Conservation (phyloP, 2,329 filamentous ascomycete genomes). For the Penicillium sp. region DNA sequence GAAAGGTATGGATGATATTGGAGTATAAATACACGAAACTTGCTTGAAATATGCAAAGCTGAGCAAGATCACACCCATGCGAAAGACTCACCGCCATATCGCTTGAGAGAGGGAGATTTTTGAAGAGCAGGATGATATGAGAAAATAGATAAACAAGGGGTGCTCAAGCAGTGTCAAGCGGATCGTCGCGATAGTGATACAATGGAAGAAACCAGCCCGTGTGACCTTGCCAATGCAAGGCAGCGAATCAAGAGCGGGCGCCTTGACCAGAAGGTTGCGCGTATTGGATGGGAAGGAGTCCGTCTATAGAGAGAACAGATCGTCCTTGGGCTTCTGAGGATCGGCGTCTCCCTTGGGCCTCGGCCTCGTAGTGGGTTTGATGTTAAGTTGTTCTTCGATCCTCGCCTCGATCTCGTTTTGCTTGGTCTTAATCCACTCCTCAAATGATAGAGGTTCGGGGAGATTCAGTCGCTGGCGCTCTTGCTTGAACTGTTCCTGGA, state of each 20-base stretch:
- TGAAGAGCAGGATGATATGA: slow-evolving; percentile 9
- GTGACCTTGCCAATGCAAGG: too few species aligned
- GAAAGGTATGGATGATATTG: slow-evolving; percentile 26
- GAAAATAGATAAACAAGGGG: slow-evolving; percentile 7
- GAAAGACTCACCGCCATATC: slow-evolving; percentile 6
- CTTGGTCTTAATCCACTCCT: slow-evolving; percentile 46
- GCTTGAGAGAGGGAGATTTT: slow-evolving; percentile 3
- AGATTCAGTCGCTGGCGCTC: slow-evolving; percentile 67
- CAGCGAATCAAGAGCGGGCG: too few species aligned
- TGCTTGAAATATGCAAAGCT: slow-evolving; percentile 30
- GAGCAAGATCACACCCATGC: slow-evolving; percentile 10
- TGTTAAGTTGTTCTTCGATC: slow-evolving; percentile 35
- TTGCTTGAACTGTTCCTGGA: slow-evolving; percentile 63
- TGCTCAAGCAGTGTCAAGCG: slow-evolving; percentile 11
- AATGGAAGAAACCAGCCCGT: slow-evolving; percentile 10
- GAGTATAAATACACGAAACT: slow-evolving; percentile 38
- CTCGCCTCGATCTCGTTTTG: slow-evolving; percentile 39
- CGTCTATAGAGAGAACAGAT: too few species aligned
- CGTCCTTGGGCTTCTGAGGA: slow-evolving; percentile 9
- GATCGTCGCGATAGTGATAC: slow-evolving; percentile 22
- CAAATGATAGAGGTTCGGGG: slow-evolving; percentile 47
- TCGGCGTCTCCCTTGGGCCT: slow-evolving; percentile 28
- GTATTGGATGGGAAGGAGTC: too few species aligned
- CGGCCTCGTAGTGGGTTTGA: slow-evolving; percentile 35
- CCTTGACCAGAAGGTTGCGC: too few species aligned